Base-by-base conservation (phyloP, 495 filamentous ascomycete genomes). In the Cercophora scortea region DNA sequence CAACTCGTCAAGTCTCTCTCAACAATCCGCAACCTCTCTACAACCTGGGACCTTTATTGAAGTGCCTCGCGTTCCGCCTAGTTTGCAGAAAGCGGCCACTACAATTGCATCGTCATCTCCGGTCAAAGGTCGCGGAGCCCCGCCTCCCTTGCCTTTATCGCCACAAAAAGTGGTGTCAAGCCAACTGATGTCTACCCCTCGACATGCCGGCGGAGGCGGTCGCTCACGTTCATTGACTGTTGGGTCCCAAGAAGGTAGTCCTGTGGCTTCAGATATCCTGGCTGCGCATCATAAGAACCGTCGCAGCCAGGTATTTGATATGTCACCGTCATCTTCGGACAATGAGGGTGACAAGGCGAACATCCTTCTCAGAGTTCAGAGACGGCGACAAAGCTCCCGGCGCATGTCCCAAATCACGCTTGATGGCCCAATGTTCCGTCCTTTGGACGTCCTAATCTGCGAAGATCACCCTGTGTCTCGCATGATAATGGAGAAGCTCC, bases 391-490 rank as follows among this genome's bases (percentile, higher is more conserved):
- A 66, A 95, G 90, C 62, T 94, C 93, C 18, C 75, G 93, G 32
- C 83, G 93, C 40, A 81, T 96, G 71, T 98, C 93, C 2, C 88
- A 92, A 55, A 88, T 97, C 51, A 88, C 81, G 50, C 62, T 93
- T 34, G 76, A 81, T 33, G 87, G 88, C 0, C 94, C 94, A 11
- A 70, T 83, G 36, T 98, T 96, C 69, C 83, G 94, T 17, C 89
- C 93, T 45, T 69, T 98, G 39, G 90, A 98, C 69, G 86, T 98
- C 16, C 78, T 98, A 32, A 91, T 98, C 48, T 97, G 93, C 66
- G 93, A 98, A 71, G 94, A 97, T 66, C 93, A 97, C 63, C 94
- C 94, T 1, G 90, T 97, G n/a, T 96, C 92, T 13, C 81, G 90
- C 43, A 76, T 97, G 68, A 90, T 98, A 18, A 96, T 97, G 93